Conservation (phyloP, 1,284 basidiomycete genomes). For the Moniliophthora roreri region DNA sequence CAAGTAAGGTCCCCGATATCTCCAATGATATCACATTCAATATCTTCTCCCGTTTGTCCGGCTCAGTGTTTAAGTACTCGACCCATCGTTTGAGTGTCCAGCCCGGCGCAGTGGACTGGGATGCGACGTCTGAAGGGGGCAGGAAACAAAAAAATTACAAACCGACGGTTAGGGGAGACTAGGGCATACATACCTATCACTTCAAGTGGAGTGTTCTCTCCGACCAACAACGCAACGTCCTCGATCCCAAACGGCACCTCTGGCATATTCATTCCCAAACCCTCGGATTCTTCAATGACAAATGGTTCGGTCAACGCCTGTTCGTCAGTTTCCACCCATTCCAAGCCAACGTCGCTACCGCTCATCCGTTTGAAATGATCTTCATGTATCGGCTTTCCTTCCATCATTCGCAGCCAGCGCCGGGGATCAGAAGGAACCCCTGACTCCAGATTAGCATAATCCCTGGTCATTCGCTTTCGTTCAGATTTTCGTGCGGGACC, state of each 20-base stretch:
- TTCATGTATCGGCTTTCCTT: slow-evolving; percentile 58
- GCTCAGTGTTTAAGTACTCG: slow-evolving; percentile 75
- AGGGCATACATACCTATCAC: slow-evolving; percentile 91
- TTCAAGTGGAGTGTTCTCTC: slow-evolving; percentile 76
- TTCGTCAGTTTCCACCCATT: slow-evolving; percentile 73
- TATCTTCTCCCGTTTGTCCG: slow-evolving; percentile 75
- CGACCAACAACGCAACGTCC: slow-evolving; percentile 81
- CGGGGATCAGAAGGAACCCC: slow-evolving; percentile 64
- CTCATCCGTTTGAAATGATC: slow-evolving; percentile 68
- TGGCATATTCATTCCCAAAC: slow-evolving; percentile 87
- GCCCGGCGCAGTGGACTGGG: slow-evolving; percentile 76
- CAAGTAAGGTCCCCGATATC: slow-evolving; percentile 76
- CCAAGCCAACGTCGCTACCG: slow-evolving; percentile 61
- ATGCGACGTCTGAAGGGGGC: slow-evolving; percentile 77
- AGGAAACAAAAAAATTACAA: no score
- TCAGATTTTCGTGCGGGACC: slow-evolving; percentile 76
- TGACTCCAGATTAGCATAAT: slow-evolving; percentile 73
- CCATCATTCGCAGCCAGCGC: slow-evolving; percentile 67
- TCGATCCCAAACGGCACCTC: slow-evolving; percentile 63
- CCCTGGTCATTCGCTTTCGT: slow-evolving; percentile 66
- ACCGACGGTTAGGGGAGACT: no score
- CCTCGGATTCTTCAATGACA: slow-evolving; percentile 71
- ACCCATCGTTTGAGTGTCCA: slow-evolving; percentile 94
- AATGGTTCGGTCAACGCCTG: slow-evolving; percentile 76
- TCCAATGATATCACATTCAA: slow-evolving; percentile 90